phyloP scores from a whole-genome alignment of 345 rosid genomes.

The Eutrema heterophyllum region DNA sequence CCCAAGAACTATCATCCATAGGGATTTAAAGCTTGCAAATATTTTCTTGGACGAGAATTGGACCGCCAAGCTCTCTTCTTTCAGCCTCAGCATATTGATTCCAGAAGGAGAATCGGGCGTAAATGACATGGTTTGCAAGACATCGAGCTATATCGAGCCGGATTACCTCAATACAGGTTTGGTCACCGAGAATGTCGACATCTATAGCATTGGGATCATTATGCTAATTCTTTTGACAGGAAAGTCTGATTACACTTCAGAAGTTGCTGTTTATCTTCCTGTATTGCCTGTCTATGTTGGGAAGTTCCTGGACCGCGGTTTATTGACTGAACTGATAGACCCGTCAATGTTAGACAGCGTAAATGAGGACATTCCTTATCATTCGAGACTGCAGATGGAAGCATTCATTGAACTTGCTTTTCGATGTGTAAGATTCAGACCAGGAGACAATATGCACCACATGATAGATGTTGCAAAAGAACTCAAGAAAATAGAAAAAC shows the following conservation, averaged over 20 bases:
- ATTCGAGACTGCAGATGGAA: constrained; percentile 12
- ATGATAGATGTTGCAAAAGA: constrained; percentile 16
- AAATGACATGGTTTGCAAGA: constrained; percentile 5
- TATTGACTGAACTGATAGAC: neutral
- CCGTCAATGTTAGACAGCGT: neutral
- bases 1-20: constrained; percentile 22
- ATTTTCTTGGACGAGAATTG: constrained; percentile 18
- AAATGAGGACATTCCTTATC: neutral
- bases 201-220: constrained; percentile 19
- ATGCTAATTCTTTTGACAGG: constrained; percentile 15
- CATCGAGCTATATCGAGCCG: constrained; percentile 18
- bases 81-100: constrained; percentile 9
- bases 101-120: constrained; percentile 18
- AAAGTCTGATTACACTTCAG: neutral
- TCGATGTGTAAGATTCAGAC: constrained; percentile 19
- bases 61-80: constrained; percentile 14
- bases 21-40: constrained; percentile 22
- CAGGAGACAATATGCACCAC: neutral
- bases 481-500: constrained; percentile 6
- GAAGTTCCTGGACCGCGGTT: neutral
- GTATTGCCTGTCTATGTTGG: constrained; percentile 6
- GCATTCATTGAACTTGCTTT: constrained; percentile 25
- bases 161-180: constrained; percentile 6
- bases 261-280: constrained; percentile 8
- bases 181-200: constrained; percentile 22